Evolutionary conservation across 1,284 basidiomycete genomes (phyloP).

Genomic region (Austroboletus niveus): DNA sequence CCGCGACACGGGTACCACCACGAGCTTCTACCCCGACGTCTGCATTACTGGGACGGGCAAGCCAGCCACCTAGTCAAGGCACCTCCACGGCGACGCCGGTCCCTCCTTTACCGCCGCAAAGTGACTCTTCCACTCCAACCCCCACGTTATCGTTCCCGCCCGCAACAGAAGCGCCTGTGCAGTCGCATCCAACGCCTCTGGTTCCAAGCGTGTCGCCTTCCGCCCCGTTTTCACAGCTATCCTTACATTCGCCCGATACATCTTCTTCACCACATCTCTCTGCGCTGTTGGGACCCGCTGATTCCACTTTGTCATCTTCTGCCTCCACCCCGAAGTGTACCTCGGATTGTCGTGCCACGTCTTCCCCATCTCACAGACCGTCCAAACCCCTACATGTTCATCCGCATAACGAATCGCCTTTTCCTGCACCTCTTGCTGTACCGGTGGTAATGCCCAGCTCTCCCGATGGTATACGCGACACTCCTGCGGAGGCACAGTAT

Average conservation of each 20-base stretch:
- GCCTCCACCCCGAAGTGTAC: not conserved
- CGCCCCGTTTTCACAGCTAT: constrained; percentile 38
- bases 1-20: constrained; percentile 11
- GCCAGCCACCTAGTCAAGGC: constrained; percentile 9
- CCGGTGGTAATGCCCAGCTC: constrained; percentile 8
- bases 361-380: constrained; percentile 17
- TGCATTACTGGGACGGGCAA: constrained; percentile 1
- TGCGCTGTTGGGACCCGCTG: constrained; percentile 5
- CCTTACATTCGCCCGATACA: constrained; percentile 32
- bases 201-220: constrained; percentile 34
- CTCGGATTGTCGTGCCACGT: constrained; percentile 11
- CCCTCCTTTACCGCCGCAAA: constrained; percentile 1
- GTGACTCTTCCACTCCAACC: not conserved
- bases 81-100: not conserved
- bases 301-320: not conserved
- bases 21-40: constrained; percentile 3
- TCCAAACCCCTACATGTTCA: constrained; percentile 31
- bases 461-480: constrained; percentile 21
- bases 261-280: constrained; percentile 11
- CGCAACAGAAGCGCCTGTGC: not conserved
- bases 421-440: constrained; percentile 5
- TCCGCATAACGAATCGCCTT: constrained; percentile 21
- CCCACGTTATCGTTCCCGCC: constrained; percentile 4
- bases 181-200: not conserved
- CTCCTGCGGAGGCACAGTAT: constrained; percentile 27